Percentiles rank a stretch among this genome's conserved stretches.
Evolutionary conservation across 768 basidiomycete species (phyloP).

Genomic region (Russula griseocarnosa): DNA sequence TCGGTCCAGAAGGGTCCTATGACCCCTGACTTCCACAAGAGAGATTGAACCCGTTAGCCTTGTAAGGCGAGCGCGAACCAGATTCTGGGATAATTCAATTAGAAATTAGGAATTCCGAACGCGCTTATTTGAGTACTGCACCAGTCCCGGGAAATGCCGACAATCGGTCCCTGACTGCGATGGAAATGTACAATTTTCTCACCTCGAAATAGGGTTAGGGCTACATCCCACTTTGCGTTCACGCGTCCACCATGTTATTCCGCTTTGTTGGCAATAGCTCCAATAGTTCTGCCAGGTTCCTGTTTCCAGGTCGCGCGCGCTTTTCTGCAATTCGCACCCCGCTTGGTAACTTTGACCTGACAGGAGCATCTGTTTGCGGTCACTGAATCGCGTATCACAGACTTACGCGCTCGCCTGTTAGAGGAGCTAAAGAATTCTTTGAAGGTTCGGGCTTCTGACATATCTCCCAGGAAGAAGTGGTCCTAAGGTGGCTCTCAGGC

Average conservation of each 20-base stretch:
- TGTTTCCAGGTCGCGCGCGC: not conserved
- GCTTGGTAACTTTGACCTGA: not conserved
- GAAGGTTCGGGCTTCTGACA: constrained; percentile 46
- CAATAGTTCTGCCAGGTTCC: not conserved
- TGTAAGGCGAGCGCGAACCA: not conserved
- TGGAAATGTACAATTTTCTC: not conserved
- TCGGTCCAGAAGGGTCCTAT: not conserved
- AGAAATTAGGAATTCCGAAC: not conserved
- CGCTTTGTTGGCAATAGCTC: not conserved
- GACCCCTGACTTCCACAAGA: not conserved
- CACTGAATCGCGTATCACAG: constrained; percentile 33
- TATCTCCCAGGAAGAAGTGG: not conserved
- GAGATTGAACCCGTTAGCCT: not conserved
- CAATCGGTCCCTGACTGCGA: not conserved
- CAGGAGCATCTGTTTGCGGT: not conserved
- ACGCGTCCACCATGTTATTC: not conserved
- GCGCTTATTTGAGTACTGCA: not conserved
- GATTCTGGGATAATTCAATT: not conserved
- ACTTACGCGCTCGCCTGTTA: constrained; percentile 50
- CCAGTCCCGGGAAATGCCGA: not conserved
- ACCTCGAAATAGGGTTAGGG: constrained; percentile 14
- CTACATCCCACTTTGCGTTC: not conserved
- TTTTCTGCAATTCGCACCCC: not conserved
- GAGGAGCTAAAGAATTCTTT: constrained; percentile 59
- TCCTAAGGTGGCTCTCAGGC: constrained; percentile 37